Evolutionary conservation across 2,329 filamentous ascomycete genomes (phyloP).

Genomic region (Sclerotinia borealis): DNA sequence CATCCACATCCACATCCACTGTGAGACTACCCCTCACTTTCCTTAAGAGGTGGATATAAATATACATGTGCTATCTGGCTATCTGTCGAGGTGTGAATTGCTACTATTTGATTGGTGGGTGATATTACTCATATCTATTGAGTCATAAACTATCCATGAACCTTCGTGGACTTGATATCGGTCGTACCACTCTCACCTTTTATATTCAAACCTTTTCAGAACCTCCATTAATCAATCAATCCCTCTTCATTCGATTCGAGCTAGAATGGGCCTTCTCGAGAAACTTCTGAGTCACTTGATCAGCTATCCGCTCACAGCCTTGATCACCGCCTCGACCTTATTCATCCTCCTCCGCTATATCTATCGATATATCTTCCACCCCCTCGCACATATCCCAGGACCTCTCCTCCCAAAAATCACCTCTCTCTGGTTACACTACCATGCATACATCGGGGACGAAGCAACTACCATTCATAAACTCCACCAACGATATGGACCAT

Average conservation of each 20-base stretch:
- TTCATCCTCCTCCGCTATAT: slow-evolving; percentile 21
- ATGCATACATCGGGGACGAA: slow-evolving; percentile 35
- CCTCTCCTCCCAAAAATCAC: slow-evolving; percentile 33
- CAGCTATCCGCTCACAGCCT: slow-evolving; percentile 10
- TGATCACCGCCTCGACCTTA: slow-evolving; percentile 10
- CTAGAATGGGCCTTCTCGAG: slow-evolving; percentile 16
- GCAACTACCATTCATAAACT: slow-evolving; percentile 22
- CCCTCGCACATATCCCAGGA: slow-evolving; percentile 36
- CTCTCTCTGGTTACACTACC: slow-evolving; percentile 32
- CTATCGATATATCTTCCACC: slow-evolving; percentile 36
- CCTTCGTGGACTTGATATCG: neutral
- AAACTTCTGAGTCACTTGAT: neutral
- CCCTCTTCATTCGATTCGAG: neutral
- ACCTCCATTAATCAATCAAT: neutral
- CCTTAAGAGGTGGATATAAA: too few species aligned
- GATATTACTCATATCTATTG: neutral
- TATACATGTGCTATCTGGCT: too few species aligned
- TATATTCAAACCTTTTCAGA: neutral
- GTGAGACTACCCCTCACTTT: too few species aligned
- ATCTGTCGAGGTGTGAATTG: neutral
- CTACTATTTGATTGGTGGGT: neutral
- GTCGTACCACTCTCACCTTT: neutral
- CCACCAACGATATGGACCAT: slow-evolving; percentile 31
- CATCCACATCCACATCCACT: too few species aligned
- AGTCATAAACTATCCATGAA: neutral